Evolutionary conservation across 2,329 filamentous ascomycete species (phyloP).

Genomic region (Talaromyces sp.): DNA sequence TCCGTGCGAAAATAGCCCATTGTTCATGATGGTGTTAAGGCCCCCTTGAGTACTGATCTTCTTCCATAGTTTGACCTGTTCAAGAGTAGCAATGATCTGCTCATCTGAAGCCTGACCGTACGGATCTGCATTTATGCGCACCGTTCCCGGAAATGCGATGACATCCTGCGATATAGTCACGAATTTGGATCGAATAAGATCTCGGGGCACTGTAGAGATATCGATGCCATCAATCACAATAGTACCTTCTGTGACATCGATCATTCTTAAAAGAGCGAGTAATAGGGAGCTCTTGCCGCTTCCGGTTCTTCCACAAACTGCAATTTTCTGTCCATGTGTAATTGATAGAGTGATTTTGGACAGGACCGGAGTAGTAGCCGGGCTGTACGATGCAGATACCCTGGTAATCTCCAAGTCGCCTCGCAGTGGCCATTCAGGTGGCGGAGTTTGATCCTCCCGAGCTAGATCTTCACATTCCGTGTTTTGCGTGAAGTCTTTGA

Average conservation of each 20-base stretch:
- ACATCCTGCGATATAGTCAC: not conserved
- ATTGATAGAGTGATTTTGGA: slow-evolving; percentile 1
- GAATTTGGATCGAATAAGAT: not conserved
- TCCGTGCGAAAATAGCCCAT: slow-evolving; percentile 52
- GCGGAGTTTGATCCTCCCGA: slow-evolving; percentile 39
- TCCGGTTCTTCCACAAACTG: slow-evolving; percentile 5
- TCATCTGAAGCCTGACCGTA: not conserved
- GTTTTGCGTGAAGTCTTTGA: slow-evolving; percentile 50
- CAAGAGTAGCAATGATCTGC: slow-evolving; percentile 34
- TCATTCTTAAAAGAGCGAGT: not conserved
- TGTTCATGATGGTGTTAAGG: slow-evolving; percentile 42
- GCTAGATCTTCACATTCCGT: slow-evolving; percentile 43
- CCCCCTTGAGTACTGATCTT: slow-evolving; percentile 19
- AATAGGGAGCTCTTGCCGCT: slow-evolving; percentile 19
- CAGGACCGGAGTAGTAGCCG: not conserved
- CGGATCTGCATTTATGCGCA: not conserved
- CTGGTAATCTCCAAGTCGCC: slow-evolving; percentile 41
- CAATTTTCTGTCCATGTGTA: slow-evolving; percentile 1
- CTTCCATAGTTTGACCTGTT: slow-evolving; percentile 38
- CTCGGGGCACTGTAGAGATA: not conserved
- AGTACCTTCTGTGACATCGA: not conserved
- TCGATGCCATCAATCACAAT: not conserved
- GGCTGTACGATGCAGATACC: not conserved
- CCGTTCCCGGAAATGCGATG: not conserved
- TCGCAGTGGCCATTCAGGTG: slow-evolving; percentile 41